phyloP scores from a whole-genome alignment of 352 stramenopile species.

The Pythium rishiriense region DNA sequence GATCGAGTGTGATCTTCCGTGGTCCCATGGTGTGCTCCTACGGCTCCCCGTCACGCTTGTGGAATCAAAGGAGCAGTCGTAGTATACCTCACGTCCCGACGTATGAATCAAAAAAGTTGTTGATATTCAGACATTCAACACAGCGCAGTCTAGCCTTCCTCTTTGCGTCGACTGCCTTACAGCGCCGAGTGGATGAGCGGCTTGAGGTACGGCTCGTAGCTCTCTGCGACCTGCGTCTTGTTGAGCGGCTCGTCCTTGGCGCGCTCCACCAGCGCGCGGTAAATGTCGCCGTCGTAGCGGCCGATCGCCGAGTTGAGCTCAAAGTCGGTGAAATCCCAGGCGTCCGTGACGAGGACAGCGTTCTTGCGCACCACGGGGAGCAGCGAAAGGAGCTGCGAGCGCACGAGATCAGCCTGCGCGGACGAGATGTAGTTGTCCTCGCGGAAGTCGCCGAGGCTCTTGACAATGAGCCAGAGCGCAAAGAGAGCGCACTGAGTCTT shows the following conservation, averaged over 20 bases:
- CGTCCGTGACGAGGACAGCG: constrained; percentile 44
- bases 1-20: constrained; percentile 62
- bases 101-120: neutral
- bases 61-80: neutral
- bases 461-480: constrained; percentile 45
- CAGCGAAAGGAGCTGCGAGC: constrained; percentile 34
- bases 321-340: constrained; percentile 51
- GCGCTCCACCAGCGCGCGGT: constrained; percentile 53
- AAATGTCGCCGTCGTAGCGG: constrained; percentile 72
- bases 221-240: constrained; percentile 48
- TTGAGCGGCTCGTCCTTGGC: constrained; percentile 59
- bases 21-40: constrained; percentile 50
- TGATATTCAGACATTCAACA: neutral
- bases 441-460: constrained; percentile 55
- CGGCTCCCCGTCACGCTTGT: constrained; percentile 56
- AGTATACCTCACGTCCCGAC: constrained; percentile 33
- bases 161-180: constrained; percentile 10
- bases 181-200: constrained; percentile 33
- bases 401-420: constrained; percentile 37
- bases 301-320: constrained; percentile 73
- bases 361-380: constrained; percentile 48
- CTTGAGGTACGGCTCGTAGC: constrained; percentile 56
- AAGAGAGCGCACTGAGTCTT: constrained; percentile 45
- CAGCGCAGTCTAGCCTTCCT: neutral
- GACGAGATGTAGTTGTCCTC: constrained; percentile 59